These are phyloP conservation scores for Colletotrichum acutatum DNA, from an alignment of 2,329 filamentous ascomycete genomes.

Conservation along the genomic window DNA sequence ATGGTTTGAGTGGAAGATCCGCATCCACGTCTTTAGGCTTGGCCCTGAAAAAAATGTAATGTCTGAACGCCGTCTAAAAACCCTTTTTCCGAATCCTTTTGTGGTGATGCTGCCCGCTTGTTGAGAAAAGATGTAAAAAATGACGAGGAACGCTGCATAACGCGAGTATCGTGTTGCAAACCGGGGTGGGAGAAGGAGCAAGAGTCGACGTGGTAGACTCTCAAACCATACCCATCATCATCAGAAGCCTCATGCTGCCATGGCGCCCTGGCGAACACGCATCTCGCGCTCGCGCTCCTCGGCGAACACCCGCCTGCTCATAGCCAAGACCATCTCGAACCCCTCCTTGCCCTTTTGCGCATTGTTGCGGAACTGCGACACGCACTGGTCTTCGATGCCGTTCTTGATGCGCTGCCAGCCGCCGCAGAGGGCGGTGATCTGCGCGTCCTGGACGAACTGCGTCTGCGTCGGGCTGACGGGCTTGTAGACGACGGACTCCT, in stretches of 20 bases:
- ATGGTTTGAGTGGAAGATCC: not conserved
- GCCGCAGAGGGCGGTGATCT: constrained; percentile 93
- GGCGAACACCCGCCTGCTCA: constrained; percentile 90
- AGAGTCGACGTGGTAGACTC: not conserved
- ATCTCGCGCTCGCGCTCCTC: constrained; percentile 80
- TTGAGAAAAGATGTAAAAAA: not conserved
- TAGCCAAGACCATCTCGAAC: constrained; percentile 93
- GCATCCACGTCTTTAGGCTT: not conserved
- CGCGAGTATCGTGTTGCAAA: not conserved
- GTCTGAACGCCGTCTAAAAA: constrained; percentile 28
- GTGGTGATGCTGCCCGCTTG: constrained; percentile 28
- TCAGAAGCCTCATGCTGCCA: constrained; percentile 4
- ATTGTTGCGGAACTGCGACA: constrained; percentile 92
- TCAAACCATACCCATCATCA: not conserved
- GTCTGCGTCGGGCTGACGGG: constrained; percentile 72
- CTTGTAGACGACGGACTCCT: constrained; percentile 91
- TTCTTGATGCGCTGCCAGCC: constrained; percentile 98
- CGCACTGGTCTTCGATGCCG: constrained; percentile 91
- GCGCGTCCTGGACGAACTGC: constrained; percentile 87
- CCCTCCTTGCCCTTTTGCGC: constrained; percentile 90
- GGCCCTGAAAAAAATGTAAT: not conserved
- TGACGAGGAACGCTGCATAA: constrained; percentile 27
- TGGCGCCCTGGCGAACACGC: constrained; percentile 21
- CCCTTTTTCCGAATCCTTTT: constrained; percentile 17
- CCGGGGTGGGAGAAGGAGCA: not conserved